Percentiles rank a stretch among this genome's conserved stretches.
These are phyloP conservation scores for Mycena sanguinolenta DNA, from an alignment of 768 basidiomycete species.

Conservation along the genomic window DNA sequence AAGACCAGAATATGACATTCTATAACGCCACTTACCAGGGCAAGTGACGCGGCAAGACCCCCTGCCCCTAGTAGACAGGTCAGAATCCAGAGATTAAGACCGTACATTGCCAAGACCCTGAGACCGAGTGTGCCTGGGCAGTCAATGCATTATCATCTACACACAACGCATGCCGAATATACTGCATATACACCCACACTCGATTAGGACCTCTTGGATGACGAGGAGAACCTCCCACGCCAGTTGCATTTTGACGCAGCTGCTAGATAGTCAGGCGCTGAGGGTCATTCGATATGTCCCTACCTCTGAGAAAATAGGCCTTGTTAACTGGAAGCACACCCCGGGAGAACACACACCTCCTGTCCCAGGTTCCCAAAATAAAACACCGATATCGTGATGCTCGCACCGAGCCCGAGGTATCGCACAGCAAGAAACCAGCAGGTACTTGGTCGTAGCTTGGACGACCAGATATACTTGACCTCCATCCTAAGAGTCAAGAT, in stretches of 20 bases:
- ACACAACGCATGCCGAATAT: no score
- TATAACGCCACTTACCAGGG: not conserved
- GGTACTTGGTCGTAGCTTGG: no score
- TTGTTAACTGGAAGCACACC: conserved; percentile 3
- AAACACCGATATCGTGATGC: conserved; percentile 1
- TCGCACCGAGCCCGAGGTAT: conserved; percentile 9
- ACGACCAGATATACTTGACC: no score
- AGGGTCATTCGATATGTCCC: not conserved
- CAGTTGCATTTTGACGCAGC: conserved; percentile 15
- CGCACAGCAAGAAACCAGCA: no score
- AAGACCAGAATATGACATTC: not conserved
- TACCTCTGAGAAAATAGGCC: conserved; percentile 9
- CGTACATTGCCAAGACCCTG: conserved; percentile 13
- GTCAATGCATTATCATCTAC: conserved; percentile 8
- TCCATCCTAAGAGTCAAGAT: no score
- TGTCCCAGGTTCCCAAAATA: conserved; percentile 5
- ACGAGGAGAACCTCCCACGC: conserved; percentile 6
- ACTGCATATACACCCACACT: conserved; percentile 2
- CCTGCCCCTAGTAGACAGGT: conserved; percentile 12
- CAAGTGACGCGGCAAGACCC: not conserved
- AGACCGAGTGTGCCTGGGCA: conserved; percentile 3
- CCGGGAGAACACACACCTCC: conserved; percentile 14
- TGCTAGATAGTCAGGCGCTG: not conserved
- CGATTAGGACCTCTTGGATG: conserved; percentile 3
- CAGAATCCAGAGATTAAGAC: conserved; percentile 1